A percentile compares a stretch with the other conserved stretches of the same genome.
These are phyloP conservation scores for Camellia sinensis DNA, from an alignment of 148 eudicot genomes.

Conservation along the genomic window DNA sequence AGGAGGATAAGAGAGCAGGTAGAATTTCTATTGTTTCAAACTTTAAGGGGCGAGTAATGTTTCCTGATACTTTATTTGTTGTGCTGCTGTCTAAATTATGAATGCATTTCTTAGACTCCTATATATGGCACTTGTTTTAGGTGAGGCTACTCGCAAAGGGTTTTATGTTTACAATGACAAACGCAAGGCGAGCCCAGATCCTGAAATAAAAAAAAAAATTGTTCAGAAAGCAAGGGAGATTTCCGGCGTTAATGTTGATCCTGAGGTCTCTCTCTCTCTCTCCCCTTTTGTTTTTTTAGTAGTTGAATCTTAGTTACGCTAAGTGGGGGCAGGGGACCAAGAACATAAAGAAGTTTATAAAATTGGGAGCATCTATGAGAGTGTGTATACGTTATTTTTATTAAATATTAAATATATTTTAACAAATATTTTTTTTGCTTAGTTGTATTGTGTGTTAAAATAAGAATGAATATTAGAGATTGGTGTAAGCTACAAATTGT, in stretches of 20 bases:
- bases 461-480: too few relatives aligned
- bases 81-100: neutral
- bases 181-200: constrained; percentile 89
- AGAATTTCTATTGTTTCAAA: constrained; percentile 13
- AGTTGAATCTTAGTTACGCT: neutral
- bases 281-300: neutral
- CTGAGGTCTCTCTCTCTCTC: constrained; percentile 56
- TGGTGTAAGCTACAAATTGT: too few relatives aligned
- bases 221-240: constrained; percentile 83
- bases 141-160: constrained; percentile 90
- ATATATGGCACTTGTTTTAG: constrained; percentile 33
- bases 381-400: too few relatives aligned
- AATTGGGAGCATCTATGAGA: too few relatives aligned
- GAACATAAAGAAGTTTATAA: neutral
- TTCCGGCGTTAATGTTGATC: constrained; percentile 62
- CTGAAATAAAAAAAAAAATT: constrained; percentile 67
- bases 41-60: neutral
- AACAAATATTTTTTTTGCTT: too few relatives aligned
- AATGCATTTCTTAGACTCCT: neutral
- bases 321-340: neutral
- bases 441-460: too few relatives aligned
- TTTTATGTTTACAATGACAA: constrained; percentile 72
- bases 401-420: too few relatives aligned
- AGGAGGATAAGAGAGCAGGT: constrained; percentile 97
- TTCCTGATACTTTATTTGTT: neutral